Evolutionary conservation across 2,329 filamentous ascomycete genomes (phyloP).

Genomic region (Monilinia fructigena): DNA sequence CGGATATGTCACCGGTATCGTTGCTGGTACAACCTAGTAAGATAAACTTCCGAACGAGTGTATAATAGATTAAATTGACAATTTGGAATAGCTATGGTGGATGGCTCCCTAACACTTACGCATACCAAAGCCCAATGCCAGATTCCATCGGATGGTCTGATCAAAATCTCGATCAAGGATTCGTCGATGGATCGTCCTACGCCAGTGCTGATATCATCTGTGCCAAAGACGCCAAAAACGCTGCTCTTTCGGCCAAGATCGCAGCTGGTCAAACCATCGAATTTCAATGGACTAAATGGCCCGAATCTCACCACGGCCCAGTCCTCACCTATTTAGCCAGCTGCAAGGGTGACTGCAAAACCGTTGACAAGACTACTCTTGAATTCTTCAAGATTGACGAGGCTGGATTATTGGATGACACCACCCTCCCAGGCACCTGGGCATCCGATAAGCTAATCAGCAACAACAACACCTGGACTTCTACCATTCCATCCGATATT

Average conservation of each 20-base stretch:
- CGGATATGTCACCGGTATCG: conserved; percentile 47
- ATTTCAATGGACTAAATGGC: conserved; percentile 52
- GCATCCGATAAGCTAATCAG: conserved; percentile 49
- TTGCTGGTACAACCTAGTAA: conserved; percentile 47
- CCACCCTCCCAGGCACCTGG: conserved; percentile 43
- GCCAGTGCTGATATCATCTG: conserved; percentile 49
- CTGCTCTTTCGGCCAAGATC: conserved; percentile 44
- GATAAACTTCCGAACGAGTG: conserved; percentile 24
- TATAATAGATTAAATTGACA: conserved; percentile 37
- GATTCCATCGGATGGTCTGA: conserved; percentile 8
- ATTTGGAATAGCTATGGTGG: conserved; percentile 33
- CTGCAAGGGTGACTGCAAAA: conserved; percentile 43
- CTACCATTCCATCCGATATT: conserved; percentile 46
- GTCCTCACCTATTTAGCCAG: conserved; percentile 37
- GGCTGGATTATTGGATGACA: conserved; percentile 41
- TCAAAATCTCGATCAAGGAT: conserved; percentile 42
- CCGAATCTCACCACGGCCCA: conserved; percentile 48
- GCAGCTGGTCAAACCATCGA: conserved; percentile 48
- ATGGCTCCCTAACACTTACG: background rate
- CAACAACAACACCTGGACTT: conserved; percentile 53
- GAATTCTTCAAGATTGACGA: conserved; percentile 48
- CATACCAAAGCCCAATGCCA: conserved; percentile 1
- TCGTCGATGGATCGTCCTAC: conserved; percentile 49
- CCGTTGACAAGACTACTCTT: conserved; percentile 44
- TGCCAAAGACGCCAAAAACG: conserved; percentile 46